These are phyloP conservation scores for Neonectria hederae DNA, from an alignment of 2,329 filamentous ascomycete genomes.

Conservation along the genomic window DNA sequence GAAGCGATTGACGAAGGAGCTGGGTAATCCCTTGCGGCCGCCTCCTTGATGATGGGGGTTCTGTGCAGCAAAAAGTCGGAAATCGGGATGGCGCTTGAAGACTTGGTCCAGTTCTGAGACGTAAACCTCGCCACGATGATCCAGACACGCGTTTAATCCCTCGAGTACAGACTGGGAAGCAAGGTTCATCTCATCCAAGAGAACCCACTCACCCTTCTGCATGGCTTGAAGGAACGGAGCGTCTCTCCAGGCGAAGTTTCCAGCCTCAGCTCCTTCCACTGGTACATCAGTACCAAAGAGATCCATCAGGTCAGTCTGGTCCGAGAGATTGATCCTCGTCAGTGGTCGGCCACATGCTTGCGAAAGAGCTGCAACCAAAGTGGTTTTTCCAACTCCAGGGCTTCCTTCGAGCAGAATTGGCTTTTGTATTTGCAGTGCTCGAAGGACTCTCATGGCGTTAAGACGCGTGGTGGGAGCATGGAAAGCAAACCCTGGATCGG, in stretches of 20 bases:
- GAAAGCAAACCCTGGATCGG: conserved; percentile 66
- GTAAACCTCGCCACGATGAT: conserved; percentile 95
- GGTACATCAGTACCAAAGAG: conserved; percentile 97
- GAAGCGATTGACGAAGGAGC: conserved; percentile 97
- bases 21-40: conserved; percentile 91
- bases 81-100: conserved; percentile 88
- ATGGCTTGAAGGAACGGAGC: conserved; percentile 95
- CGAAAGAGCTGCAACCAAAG: conserved; percentile 86
- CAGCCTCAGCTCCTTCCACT: conserved; percentile 89
- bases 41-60: conserved; percentile 98
- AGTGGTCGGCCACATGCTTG: conserved; percentile 81
- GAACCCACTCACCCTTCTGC: conserved; percentile 96
- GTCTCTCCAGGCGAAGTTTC: conserved; percentile 94
- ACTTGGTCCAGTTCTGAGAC: conserved; percentile 94
- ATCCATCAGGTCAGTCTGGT: conserved; percentile 98
- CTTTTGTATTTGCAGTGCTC: conserved; percentile 87
- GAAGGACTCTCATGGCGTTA: conserved; percentile 90
- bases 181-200: conserved; percentile 98
- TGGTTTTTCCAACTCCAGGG: conserved; percentile 98
- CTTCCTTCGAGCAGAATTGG: conserved; percentile 95
- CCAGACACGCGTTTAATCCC: conserved; percentile 93
- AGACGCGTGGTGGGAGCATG: conserved; percentile 88
- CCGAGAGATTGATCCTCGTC: conserved; percentile 95
- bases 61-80: conserved; percentile 95
- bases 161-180: conserved; percentile 97